phyloP scores from a whole-genome alignment of 257 asterid species.

The Jacaranda copaia region DNA sequence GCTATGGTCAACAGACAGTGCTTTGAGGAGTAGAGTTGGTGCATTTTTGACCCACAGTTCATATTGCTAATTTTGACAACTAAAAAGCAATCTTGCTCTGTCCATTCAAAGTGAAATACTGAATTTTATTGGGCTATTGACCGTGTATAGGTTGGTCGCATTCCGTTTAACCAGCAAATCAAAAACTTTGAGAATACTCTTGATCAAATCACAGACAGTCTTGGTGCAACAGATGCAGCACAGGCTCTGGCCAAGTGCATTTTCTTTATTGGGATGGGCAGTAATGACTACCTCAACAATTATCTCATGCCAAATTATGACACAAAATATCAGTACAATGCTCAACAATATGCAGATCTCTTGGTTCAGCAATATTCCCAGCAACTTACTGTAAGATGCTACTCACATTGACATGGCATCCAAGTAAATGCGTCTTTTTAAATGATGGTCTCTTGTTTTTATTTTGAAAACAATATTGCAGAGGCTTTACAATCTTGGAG shows the following conservation, averaged over 20 bases:
- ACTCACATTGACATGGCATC: neutral
- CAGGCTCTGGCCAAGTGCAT: slow-evolving; percentile 62
- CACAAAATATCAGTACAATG: slow-evolving; percentile 58
- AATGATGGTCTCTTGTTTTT: neutral
- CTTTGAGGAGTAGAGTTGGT: too few relatives aligned
- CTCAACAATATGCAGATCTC: slow-evolving; percentile 79
- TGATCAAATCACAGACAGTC: slow-evolving; percentile 51
- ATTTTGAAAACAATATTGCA: slow-evolving; percentile 30
- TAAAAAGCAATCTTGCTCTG: too few relatives aligned
- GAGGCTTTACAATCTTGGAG: slow-evolving; percentile 86
- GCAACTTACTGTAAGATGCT: slow-evolving; percentile 61
- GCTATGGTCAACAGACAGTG: too few relatives aligned
- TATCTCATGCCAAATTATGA: slow-evolving; percentile 77
- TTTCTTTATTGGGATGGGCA: slow-evolving; percentile 85
- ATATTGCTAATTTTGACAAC: too few relatives aligned
- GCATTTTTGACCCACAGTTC: too few relatives aligned
- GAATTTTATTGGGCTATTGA: neutral
- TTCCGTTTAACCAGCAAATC: slow-evolving; percentile 88
- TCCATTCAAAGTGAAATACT: neutral
- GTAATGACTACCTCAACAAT: slow-evolving; percentile 91
- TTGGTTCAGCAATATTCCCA: slow-evolving; percentile 62
- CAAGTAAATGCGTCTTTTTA: neutral
- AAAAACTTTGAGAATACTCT: slow-evolving; percentile 76
- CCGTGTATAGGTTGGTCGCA: slow-evolving; percentile 64
- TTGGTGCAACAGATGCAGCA: slow-evolving; percentile 60